These are phyloP conservation scores for Colletotrichum spaethianum DNA, from an alignment of 2,329 filamentous ascomycete genomes.

Conservation along the genomic window DNA sequence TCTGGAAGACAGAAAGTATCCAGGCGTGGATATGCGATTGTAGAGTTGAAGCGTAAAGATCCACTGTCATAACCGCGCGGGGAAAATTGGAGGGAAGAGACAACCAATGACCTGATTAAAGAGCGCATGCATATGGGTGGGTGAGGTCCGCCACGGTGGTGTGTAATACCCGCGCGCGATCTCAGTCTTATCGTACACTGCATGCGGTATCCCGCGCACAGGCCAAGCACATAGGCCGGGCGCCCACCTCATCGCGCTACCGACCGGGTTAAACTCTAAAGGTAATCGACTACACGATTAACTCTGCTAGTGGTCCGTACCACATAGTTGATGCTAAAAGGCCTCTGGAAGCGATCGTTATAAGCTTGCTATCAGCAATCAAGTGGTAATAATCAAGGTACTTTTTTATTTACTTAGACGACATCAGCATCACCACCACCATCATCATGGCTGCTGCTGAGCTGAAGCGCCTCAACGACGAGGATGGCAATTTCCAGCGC, in stretches of 20 bases:
- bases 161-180: slow-evolving; percentile 6
- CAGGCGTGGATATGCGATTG: background rate
- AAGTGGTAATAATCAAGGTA: background rate
- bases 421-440: background rate
- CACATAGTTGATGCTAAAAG: background rate
- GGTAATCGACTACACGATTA: background rate
- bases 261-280: background rate
- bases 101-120: background rate
- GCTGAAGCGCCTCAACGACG: background rate
- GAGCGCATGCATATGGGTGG: background rate
- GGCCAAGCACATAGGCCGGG: background rate
- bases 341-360: background rate
- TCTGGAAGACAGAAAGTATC: background rate
- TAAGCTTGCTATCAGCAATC: no score
- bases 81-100: background rate
- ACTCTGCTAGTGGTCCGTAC: background rate
- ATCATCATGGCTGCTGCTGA: background rate
- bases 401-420: no score
- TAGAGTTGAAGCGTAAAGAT: background rate
- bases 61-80: background rate
- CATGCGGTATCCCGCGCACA: background rate
- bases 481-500: background rate
- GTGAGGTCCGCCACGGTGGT: background rate
- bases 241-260: no score
- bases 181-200: background rate